Evolutionary conservation across 192 early-diverging fungal species (phyloP).

Genomic region (Phlyctochytrium planicorne): DNA sequence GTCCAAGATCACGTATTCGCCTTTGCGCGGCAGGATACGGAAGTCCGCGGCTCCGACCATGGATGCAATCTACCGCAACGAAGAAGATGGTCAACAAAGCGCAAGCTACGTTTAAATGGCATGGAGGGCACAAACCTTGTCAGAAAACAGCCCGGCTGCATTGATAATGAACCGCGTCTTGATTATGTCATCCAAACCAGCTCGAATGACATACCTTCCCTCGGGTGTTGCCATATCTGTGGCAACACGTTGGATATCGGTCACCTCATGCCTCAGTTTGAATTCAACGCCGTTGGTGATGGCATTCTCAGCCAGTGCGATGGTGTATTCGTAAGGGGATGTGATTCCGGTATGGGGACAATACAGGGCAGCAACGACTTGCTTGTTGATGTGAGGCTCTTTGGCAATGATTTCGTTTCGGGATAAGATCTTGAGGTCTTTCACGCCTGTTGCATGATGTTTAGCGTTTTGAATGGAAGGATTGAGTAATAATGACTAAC

Average conservation of each 20-base stretch:
- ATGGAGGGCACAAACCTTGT: slow-evolving; percentile 11
- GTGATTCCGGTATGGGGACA: slow-evolving; percentile 43
- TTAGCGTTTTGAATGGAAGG: not conserved
- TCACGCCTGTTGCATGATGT: slow-evolving; percentile 14
- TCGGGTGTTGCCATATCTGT: slow-evolving; percentile 1
- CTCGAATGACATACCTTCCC: slow-evolving; percentile 26
- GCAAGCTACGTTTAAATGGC: not conserved
- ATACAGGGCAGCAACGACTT: slow-evolving; percentile 34
- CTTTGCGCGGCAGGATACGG: slow-evolving; percentile 45
- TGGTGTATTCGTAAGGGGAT: slow-evolving; percentile 51
- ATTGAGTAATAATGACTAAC: not conserved
- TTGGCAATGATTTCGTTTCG: slow-evolving; percentile 31
- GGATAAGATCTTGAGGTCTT: slow-evolving; percentile 30
- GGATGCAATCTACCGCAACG: slow-evolving; percentile 37
- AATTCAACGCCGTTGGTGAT: slow-evolving; percentile 45
- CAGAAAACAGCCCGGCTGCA: slow-evolving; percentile 40
- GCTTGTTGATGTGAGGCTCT: slow-evolving; percentile 41
- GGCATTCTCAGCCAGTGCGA: slow-evolving; percentile 51
- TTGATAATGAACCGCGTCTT: slow-evolving; percentile 33
- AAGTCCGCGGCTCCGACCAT: slow-evolving; percentile 53
- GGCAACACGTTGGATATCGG: slow-evolving; percentile 37
- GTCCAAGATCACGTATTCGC: slow-evolving; percentile 47
- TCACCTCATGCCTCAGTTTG: slow-evolving; percentile 35
- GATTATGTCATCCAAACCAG: slow-evolving; percentile 20
- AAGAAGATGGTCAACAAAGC: too few species aligned